These are phyloP conservation scores for Hypoxylon cercidicola DNA, from an alignment of 495 filamentous ascomycete species.

Conservation along the genomic window DNA sequence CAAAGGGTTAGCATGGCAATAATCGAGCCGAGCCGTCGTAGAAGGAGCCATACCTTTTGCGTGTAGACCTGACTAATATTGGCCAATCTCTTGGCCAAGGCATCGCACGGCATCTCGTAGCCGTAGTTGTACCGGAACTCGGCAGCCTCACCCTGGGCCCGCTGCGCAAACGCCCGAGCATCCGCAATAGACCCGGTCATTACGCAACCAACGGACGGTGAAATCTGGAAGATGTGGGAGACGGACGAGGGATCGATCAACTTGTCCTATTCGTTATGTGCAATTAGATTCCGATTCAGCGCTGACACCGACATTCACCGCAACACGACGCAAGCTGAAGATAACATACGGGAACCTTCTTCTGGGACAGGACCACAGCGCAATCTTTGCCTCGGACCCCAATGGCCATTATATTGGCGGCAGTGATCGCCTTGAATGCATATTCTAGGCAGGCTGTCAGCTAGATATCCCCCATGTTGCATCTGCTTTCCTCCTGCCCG, in stretches of 20 bases:
- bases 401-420: slow-evolving; percentile 97
- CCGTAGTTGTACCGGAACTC: slow-evolving; percentile 98
- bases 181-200: slow-evolving; percentile 99
- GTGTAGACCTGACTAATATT: slow-evolving; percentile 99
- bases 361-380: slow-evolving; percentile 96
- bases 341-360: slow-evolving; percentile 94
- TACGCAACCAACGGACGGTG: slow-evolving; percentile 94
- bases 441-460: slow-evolving; percentile 75
- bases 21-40: slow-evolving; percentile 22
- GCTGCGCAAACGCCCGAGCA: slow-evolving; percentile 88
- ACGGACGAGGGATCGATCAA: slow-evolving; percentile 97
- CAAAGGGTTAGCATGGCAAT: slow-evolving; percentile 35
- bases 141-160: slow-evolving; percentile 93
- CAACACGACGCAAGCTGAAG: slow-evolving; percentile 29
- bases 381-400: slow-evolving; percentile 96
- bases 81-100: slow-evolving; percentile 92
- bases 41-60: slow-evolving; percentile 75
- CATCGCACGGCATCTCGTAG: slow-evolving; percentile 99
- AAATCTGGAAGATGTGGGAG: slow-evolving; percentile 96
- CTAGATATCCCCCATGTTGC: slow-evolving; percentile 20
- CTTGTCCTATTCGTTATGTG: slow-evolving; percentile 77
- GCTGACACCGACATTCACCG: slow-evolving; percentile 22
- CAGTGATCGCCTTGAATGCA: slow-evolving; percentile 99
- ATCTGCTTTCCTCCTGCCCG: slow-evolving; percentile 10
- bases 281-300: slow-evolving; percentile 44